These are phyloP conservation scores for Pichia sp. DNA, from an alignment of 1,139 yeast genomes.

Conservation along the genomic window DNA sequence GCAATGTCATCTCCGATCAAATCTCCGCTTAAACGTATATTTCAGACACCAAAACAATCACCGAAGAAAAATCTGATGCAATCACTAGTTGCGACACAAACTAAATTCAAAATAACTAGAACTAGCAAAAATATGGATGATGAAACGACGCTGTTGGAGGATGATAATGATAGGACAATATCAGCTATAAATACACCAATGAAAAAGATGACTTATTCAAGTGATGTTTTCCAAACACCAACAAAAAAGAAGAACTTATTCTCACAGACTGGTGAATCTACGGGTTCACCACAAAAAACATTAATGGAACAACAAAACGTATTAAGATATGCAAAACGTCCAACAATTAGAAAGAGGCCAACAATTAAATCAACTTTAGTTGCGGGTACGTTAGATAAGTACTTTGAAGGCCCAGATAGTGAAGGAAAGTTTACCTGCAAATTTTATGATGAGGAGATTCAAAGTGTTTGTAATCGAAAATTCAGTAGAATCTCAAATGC, in stretches of 20 bases:
- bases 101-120: slow-evolving; percentile 6
- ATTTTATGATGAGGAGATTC: slow-evolving; percentile 42
- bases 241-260: slow-evolving; percentile 32
- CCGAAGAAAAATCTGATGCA: slow-evolving; percentile 7
- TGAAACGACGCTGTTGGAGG: slow-evolving; percentile 11
- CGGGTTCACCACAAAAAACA: slow-evolving; percentile 46
- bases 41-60: slow-evolving; percentile 14
- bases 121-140: slow-evolving; percentile 2
- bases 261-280: too few relatives aligned
- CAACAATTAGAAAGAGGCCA: slow-evolving; percentile 38
- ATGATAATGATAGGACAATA: slow-evolving; percentile 17
- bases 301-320: slow-evolving; percentile 24
- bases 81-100: slow-evolving; percentile 7
- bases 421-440: slow-evolving; percentile 60
- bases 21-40: slow-evolving; percentile 15
- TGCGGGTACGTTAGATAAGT: slow-evolving; percentile 82
- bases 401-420: slow-evolving; percentile 74
- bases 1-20: slow-evolving; percentile 18
- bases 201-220: slow-evolving; percentile 18
- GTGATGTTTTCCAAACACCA: slow-evolving; percentile 29
- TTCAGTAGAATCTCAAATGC: slow-evolving; percentile 89
- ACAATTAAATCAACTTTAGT: slow-evolving; percentile 72
- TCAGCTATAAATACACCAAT: slow-evolving; percentile 23
- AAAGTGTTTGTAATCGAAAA: slow-evolving; percentile 57
- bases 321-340: slow-evolving; percentile 28